A percentile compares a stretch with the other conserved stretches of the same genome.
phyloP scores from a whole-genome alignment of 345 rosid genomes.

The Populus euphratica region DNA sequence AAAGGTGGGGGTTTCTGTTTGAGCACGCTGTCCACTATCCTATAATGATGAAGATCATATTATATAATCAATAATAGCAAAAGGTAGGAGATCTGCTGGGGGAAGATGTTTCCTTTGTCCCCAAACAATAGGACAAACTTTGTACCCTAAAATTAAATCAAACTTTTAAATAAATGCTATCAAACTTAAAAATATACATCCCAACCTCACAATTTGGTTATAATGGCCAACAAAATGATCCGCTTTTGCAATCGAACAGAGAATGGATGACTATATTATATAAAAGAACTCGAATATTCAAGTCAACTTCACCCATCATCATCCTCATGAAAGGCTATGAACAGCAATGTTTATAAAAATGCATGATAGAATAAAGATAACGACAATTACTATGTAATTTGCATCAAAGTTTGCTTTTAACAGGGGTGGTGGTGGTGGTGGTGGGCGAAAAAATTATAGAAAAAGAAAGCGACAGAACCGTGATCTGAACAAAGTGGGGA shows the following conservation, averaged over 20 bases:
- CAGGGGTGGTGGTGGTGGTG: background rate
- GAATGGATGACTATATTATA: background rate
- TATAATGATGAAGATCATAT: background rate
- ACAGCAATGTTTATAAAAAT: background rate
- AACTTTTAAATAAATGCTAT: conserved; percentile 10
- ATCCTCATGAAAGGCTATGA: background rate
- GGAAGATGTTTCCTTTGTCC: conserved; percentile 29
- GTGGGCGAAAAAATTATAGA: background rate
- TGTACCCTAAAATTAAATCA: conserved; percentile 38
- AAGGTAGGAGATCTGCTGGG: conserved; percentile 2
- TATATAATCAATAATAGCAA: background rate
- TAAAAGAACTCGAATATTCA: background rate
- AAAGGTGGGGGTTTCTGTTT: conserved; percentile 31
- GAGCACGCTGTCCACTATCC: conserved; percentile 27
- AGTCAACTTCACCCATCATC: conserved; percentile 29
- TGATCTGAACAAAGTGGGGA: conserved; percentile 16
- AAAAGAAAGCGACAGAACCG: conserved; percentile 18
- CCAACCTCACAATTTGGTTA: conserved; percentile 6
- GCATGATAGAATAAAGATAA: conserved; percentile 3
- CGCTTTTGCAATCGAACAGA: conserved; percentile 9
- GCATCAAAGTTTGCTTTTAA: background rate
- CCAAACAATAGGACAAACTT: conserved; percentile 24
- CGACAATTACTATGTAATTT: background rate
- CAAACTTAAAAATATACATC: background rate
- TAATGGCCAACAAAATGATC: conserved; percentile 35